These are phyloP conservation scores for Stachybotrys chartarum DNA, from an alignment of 2,329 filamentous ascomycete genomes.

Conservation along the genomic window DNA sequence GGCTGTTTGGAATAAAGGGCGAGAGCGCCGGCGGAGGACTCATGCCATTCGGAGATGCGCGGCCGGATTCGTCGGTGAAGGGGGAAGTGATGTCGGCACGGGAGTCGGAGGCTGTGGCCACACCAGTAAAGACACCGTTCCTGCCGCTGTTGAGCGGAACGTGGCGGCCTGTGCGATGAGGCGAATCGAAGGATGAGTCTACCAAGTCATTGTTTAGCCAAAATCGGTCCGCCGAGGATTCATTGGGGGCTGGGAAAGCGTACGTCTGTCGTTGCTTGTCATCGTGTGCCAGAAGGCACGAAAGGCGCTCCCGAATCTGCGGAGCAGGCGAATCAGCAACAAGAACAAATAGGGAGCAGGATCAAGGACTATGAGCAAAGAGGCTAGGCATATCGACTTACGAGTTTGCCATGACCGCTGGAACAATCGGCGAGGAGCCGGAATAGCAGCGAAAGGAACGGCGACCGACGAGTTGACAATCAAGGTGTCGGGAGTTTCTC, in stretches of 20 bases:
- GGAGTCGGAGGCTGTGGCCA: constrained; percentile 85
- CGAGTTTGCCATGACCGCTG: constrained; percentile 21
- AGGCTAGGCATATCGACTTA: constrained; percentile 11
- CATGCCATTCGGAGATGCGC: constrained; percentile 38
- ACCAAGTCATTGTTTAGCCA: background rate
- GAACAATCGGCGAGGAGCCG: constrained; percentile 9
- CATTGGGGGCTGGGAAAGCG: constrained; percentile 17
- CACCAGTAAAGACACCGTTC: constrained; percentile 75
- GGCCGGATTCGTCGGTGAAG: constrained; percentile 66
- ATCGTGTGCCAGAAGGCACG: constrained; percentile 94
- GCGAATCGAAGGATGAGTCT: constrained; percentile 93
- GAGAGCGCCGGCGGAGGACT: constrained; percentile 26
- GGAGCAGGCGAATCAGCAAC: background rate
- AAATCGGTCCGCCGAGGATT: background rate
- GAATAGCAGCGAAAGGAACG: background rate
- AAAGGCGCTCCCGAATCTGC: constrained; percentile 63
- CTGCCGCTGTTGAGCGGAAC: constrained; percentile 79
- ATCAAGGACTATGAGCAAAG: background rate
- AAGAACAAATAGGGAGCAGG: background rate
- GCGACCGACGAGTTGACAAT: background rate
- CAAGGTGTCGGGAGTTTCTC: background rate
- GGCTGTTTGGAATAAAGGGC: constrained; percentile 39
- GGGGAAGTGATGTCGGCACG: constrained; percentile 73
- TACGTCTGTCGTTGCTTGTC: constrained; percentile 64
- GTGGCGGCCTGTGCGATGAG: constrained; percentile 84